A percentile compares a stretch with the other conserved stretches of the same genome.
These are phyloP conservation scores for Euphrasia arctica DNA, from an alignment of 305 asterid genomes.

Conservation along the genomic window DNA sequence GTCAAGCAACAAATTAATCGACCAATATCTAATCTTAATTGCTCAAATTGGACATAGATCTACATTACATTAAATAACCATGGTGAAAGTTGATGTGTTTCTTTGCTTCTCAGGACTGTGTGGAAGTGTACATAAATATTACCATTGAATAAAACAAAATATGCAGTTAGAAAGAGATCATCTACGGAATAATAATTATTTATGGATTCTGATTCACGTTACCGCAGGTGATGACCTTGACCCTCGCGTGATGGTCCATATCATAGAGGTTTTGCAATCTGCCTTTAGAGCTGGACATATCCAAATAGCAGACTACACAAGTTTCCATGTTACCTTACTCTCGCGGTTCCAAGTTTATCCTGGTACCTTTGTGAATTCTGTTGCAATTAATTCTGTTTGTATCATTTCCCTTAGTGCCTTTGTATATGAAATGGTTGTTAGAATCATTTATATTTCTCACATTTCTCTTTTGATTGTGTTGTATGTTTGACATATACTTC, in stretches of 20 bases:
- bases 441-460: constrained; percentile 1
- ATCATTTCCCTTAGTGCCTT: constrained; percentile 3
- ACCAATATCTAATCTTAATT: neutral
- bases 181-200: constrained; percentile 12
- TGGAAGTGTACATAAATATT: constrained; percentile 13
- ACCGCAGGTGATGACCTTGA: constrained; percentile 62
- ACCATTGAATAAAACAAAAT: constrained; percentile 8
- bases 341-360: constrained; percentile 67
- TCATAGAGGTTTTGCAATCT: constrained; percentile 73
- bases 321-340: constrained; percentile 79
- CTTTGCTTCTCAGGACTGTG: constrained; percentile 7
- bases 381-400: constrained; percentile 19
- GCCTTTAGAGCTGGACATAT: constrained; percentile 79
- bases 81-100: constrained; percentile 8
- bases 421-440: neutral
- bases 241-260: constrained; percentile 48
- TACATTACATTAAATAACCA: constrained; percentile 10
- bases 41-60: neutral
- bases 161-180: neutral
- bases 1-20: neutral
- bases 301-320: constrained; percentile 65
- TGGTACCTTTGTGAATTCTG: constrained; percentile 41
- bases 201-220: constrained; percentile 18
- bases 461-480: constrained; percentile 7
- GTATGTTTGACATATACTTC: neutral